Evolutionary conservation across 2,329 filamentous ascomycete species (phyloP), one percentile per base, ranked within the genome.

Genomic region (Cercospora nicotianae): DNA sequence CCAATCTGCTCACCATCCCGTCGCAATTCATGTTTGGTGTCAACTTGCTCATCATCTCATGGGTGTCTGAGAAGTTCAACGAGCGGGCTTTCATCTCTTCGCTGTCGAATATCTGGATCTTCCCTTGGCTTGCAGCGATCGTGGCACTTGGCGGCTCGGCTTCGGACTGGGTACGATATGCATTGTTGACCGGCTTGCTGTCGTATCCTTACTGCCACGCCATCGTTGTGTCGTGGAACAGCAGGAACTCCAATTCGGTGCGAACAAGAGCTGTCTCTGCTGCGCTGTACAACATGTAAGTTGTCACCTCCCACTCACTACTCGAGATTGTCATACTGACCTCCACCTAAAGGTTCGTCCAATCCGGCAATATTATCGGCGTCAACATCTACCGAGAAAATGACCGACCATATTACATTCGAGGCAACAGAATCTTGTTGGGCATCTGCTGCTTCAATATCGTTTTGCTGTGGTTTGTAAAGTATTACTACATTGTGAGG

Each of bases 1-100:
- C 87, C 1, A 91, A 91, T 74, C 76, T 91, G 31, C 82, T 91
- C 3, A 84, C 85, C 0, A 90, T 91, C n/a, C 79, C 85, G 68
- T 77, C 74, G 2, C 66, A 71, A 33, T 72, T 66, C 65, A 55
- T 72, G 66, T 74, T 71, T 36, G 70, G 70, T 5, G 68, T 72
- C 5, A 71, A 72, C 48, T 79, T 87, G 3, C 75, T 87, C 10
- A 76, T 84, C 51, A 76, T 85, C 70, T 87, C 85, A 1, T 83
- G 76, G 80, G 80, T 77, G 74, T 85, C 75, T 73, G 85, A 78
- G 78, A 86, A 75, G 57, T 63, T 85, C n/a, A 84, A 86, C 68
- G 77, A 85, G 68, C 80, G 85, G 69, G 81, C 88, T 31, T 77
- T 87, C 6, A 79, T 85, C 28, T 81, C 77, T 13, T 73, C 80